Percentiles rank a stretch among this genome's conserved stretches.
Conservation (phyloP, 2,329 filamentous ascomycete genomes). For the Colletotrichum viniferum region DNA sequence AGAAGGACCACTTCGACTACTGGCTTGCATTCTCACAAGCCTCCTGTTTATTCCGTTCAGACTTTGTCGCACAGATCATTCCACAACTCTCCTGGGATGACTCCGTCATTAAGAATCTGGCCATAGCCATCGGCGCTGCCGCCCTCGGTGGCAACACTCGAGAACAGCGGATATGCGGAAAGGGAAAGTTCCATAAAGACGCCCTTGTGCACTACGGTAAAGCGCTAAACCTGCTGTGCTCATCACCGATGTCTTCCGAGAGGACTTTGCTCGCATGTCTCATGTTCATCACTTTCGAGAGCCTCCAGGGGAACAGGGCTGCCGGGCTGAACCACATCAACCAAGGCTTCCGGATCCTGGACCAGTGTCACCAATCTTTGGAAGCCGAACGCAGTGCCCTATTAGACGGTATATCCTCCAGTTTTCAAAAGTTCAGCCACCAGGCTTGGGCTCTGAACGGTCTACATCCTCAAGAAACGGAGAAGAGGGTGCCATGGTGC, state of each 20-base stretch:
- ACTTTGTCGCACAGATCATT: slow-evolving; percentile 13
- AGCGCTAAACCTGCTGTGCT: slow-evolving; percentile 37
- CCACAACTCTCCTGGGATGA: slow-evolving; percentile 13
- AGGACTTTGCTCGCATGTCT: slow-evolving; percentile 38
- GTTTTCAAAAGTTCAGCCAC: not conserved
- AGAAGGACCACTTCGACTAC: slow-evolving; percentile 7
- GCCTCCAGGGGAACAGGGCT: slow-evolving; percentile 40
- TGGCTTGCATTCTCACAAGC: not conserved
- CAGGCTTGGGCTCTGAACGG: not conserved
- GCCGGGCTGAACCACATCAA: slow-evolving; percentile 43
- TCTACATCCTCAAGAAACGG: not conserved
- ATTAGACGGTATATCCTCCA: not conserved
- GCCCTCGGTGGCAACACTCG: not conserved
- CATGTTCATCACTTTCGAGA: slow-evolving; percentile 45
- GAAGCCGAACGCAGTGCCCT: not conserved
- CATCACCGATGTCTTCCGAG: slow-evolving; percentile 34
- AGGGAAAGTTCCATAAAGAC: slow-evolving; percentile 31
- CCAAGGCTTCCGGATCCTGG: slow-evolving; percentile 29
- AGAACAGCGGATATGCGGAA: not conserved
- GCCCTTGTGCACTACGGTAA: slow-evolving; percentile 44
- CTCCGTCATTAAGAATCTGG: slow-evolving; percentile 36
- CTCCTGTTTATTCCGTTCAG: not conserved
- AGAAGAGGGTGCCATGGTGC: not conserved
- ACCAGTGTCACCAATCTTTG: not conserved
- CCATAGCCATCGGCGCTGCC: slow-evolving; percentile 42